A percentile compares a stretch with the other conserved stretches of the same genome.
Conservation (phyloP, 73 alveolate species). For the Tetrahymena thermophila region DNA sequence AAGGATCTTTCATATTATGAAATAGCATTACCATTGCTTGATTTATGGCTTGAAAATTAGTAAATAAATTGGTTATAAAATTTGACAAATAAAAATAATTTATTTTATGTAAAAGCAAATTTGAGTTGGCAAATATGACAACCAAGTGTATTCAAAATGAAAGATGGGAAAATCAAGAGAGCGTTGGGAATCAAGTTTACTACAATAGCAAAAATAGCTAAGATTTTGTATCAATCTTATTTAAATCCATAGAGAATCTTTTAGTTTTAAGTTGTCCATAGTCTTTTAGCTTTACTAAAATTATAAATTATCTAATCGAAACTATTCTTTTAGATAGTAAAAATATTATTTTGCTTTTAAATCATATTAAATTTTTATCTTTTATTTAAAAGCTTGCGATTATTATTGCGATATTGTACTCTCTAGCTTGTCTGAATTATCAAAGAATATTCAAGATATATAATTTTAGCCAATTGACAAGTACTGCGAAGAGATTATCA, state of each 20-base stretch:
- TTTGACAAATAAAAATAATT: background rate
- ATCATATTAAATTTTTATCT: background rate
- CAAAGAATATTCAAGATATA: background rate
- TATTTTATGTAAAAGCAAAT: background rate
- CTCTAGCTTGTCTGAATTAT: background rate
- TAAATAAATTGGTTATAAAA: background rate
- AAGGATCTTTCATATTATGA: background rate
- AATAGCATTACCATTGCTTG: background rate
- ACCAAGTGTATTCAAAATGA: background rate
- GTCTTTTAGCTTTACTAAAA: background rate
- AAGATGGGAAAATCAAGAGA: background rate
- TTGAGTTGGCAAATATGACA: background rate
- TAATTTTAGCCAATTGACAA: background rate
- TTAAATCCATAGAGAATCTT: background rate
- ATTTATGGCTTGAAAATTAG: background rate
- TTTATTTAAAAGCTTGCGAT: background rate
- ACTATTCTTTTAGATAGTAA: background rate
- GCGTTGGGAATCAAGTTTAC: background rate
- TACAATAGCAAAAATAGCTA: background rate
- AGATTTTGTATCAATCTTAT: background rate
- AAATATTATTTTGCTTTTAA: background rate
- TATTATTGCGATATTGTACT: background rate
- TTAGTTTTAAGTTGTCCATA: background rate
- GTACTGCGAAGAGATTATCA: background rate
- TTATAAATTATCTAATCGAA: background rate